A percentile compares a stretch with the other conserved stretches of the same genome.
These are phyloP conservation scores for Ustilago bromivora DNA, from an alignment of 1,284 basidiomycete genomes.

Conservation along the genomic window DNA sequence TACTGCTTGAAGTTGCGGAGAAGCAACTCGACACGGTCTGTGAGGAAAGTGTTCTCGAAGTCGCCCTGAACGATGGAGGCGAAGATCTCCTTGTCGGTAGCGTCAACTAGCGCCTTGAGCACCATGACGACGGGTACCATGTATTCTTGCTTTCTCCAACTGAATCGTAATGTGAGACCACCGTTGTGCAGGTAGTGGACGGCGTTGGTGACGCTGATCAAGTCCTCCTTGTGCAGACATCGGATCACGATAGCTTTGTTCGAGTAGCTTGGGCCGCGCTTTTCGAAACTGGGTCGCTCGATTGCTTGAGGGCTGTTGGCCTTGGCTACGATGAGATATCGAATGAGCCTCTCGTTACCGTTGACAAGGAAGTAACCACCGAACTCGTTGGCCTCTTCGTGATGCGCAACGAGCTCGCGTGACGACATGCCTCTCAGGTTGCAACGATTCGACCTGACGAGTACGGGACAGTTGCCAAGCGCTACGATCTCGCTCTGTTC, in stretches of 20 bases:
- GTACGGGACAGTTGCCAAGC: constrained; percentile 92
- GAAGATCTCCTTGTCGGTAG: constrained; percentile 97
- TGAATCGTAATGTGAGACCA: constrained; percentile 93
- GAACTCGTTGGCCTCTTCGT: constrained; percentile 98
- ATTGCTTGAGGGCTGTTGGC: constrained; percentile 90
- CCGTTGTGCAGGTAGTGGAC: constrained; percentile 97
- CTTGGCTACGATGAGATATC: constrained; percentile 91
- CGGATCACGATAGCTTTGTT: constrained; percentile 94
- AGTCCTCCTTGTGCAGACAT: constrained; percentile 76
- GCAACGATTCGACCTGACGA: constrained; percentile 97
- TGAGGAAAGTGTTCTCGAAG: constrained; percentile 95
- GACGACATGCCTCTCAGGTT: constrained; percentile 88
- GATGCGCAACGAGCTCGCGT: constrained; percentile 84
- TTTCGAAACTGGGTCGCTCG: constrained; percentile 85
- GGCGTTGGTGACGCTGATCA: constrained; percentile 80
- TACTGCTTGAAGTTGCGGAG: constrained; percentile 91
- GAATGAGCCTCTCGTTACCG: constrained; percentile 97
- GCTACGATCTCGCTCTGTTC: constrained; percentile 83
- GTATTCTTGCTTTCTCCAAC: constrained; percentile 98
- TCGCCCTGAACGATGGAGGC: constrained; percentile 98
- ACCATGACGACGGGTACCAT: constrained; percentile 98
- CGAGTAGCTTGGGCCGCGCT: constrained; percentile 94
- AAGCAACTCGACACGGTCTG: constrained; percentile 97
- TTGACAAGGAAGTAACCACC: constrained; percentile 99
- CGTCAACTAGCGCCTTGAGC: constrained; percentile 89